Evolutionary conservation across 2,329 filamentous ascomycete genomes (phyloP).

Genomic region (Claviceps sp.): DNA sequence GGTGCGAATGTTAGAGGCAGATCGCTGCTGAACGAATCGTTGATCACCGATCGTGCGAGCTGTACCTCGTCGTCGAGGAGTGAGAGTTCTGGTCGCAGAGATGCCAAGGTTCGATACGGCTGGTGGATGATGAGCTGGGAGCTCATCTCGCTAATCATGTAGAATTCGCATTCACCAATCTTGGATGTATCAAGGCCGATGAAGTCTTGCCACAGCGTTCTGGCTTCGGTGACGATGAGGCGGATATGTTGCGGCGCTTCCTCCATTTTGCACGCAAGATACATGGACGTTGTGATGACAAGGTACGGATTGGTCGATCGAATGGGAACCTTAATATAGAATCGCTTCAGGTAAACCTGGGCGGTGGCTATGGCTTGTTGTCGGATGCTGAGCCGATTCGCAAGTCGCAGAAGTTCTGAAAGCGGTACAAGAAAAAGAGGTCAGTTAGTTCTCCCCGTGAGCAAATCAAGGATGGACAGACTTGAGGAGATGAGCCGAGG

Average conservation of each 20-base stretch:
- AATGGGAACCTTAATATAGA: constrained; percentile 84
- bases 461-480: not conserved
- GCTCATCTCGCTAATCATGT: constrained; percentile 79
- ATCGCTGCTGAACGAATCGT: constrained; percentile 87
- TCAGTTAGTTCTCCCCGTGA: not conserved
- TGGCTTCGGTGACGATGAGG: constrained; percentile 74
- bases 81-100: constrained; percentile 54
- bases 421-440: not conserved
- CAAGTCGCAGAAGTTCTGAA: constrained; percentile 66
- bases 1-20: constrained; percentile 74
- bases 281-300: constrained; percentile 82
- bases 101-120: constrained; percentile 69
- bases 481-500: not conserved
- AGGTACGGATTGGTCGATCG: constrained; percentile 88
- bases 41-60: constrained; percentile 71
- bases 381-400: constrained; percentile 68
- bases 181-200: constrained; percentile 66
- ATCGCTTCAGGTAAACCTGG: constrained; percentile 87
- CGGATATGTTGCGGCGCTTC: constrained; percentile 94
- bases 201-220: constrained; percentile 71
- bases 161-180: constrained; percentile 89
- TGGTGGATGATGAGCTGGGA: constrained; percentile 84
- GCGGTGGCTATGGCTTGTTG: constrained; percentile 92
- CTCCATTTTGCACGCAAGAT: constrained; percentile 95
- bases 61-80: constrained; percentile 67